phyloP scores from a whole-genome alignment of 441 rosid genomes.

The Bruguiera hainesii region DNA sequence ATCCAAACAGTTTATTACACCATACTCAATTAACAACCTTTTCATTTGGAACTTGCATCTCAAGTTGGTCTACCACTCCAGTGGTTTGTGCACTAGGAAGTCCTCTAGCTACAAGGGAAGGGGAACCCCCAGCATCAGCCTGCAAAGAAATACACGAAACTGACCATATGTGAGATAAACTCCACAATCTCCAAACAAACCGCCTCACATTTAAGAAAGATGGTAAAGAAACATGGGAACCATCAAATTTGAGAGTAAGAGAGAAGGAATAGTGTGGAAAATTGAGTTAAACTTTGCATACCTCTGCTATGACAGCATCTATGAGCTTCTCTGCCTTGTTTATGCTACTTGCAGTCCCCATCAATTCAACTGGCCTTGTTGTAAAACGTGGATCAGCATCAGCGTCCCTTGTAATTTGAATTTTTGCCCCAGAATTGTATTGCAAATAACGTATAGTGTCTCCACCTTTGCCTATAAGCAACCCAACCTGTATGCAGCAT shows the following conservation, averaged over 20 bases:
- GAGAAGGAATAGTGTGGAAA: background rate
- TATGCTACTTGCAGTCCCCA: constrained; percentile 62
- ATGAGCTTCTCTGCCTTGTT: constrained; percentile 81
- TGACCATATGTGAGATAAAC: background rate
- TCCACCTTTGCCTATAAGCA: constrained; percentile 92
- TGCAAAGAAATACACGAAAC: constrained; percentile 22
- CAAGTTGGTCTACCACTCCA: constrained; percentile 62
- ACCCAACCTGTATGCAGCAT: constrained; percentile 65
- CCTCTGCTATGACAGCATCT: constrained; percentile 85
- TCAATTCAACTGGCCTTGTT: constrained; percentile 81
- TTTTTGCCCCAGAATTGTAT: constrained; percentile 85
- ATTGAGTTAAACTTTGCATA: constrained; percentile 17
- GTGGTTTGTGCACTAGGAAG: constrained; percentile 51
- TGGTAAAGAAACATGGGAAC: background rate
- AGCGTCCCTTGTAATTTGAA: constrained; percentile 84
- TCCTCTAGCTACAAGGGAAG: constrained; percentile 81
- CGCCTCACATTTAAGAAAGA: background rate
- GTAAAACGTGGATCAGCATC: constrained; percentile 72
- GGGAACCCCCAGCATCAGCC: constrained; percentile 97
- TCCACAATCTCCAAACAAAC: background rate
- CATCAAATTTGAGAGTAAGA: background rate
- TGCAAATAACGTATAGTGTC: constrained; percentile 80
- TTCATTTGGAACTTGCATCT: constrained; percentile 89
- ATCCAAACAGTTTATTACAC: background rate
- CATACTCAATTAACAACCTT: constrained; percentile 46